phyloP scores from a whole-genome alignment of 1,284 basidiomycete species.

The Pseudozyma sp. region DNA sequence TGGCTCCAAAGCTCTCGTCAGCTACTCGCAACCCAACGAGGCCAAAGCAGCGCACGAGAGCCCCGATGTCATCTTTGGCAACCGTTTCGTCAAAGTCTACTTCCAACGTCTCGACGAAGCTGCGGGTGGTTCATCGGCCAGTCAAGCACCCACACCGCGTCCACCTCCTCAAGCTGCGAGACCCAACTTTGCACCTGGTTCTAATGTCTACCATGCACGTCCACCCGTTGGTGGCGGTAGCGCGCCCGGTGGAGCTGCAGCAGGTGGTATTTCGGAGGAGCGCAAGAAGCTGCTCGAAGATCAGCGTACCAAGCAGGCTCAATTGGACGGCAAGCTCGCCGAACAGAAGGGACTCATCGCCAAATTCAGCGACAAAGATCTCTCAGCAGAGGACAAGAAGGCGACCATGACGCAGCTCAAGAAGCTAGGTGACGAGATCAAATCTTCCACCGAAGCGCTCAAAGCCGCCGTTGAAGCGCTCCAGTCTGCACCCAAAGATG shows the following conservation, averaged over 20 bases:
- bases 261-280: constrained; percentile 44
- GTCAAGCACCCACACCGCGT: constrained; percentile 80
- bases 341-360: constrained; percentile 90
- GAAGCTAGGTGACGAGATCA: constrained; percentile 85
- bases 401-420: constrained; percentile 81
- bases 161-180: constrained; percentile 53
- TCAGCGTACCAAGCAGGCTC: constrained; percentile 76
- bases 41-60: constrained; percentile 90
- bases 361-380: constrained; percentile 75
- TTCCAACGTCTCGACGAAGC: constrained; percentile 70
- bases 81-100: constrained; percentile 86
- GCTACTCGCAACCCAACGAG: constrained; percentile 85
- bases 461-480: constrained; percentile 67
- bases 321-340: constrained; percentile 84
- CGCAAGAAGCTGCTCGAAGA: constrained; percentile 71
- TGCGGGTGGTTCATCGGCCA: constrained; percentile 77
- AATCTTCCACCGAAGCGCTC: constrained; percentile 70
- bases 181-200: constrained; percentile 57
- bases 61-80: constrained; percentile 91
- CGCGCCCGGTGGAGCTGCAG: constrained; percentile 11
- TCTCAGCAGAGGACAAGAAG: constrained; percentile 81
- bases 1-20: constrained; percentile 82
- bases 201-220: constrained; percentile 63
- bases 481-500: constrained; percentile 58
- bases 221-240: constrained; percentile 23